These are phyloP conservation scores for Candida insectalens DNA, from an alignment of 805 yeast species.

Conservation along the genomic window DNA sequence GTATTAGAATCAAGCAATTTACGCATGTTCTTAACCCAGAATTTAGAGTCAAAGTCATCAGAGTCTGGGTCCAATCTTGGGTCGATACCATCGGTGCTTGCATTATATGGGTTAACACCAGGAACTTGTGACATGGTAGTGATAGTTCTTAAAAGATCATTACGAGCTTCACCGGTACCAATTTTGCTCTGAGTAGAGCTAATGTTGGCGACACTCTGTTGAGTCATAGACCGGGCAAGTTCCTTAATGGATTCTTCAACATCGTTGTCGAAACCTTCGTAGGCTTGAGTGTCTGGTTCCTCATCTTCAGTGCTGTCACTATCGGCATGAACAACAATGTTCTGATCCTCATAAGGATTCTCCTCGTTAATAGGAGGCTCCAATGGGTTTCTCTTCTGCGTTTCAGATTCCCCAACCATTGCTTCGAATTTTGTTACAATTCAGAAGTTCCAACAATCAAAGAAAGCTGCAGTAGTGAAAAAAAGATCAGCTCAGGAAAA, in stretches of 20 bases:
- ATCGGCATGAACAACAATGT: neutral
- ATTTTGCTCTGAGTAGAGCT: constrained; percentile 3
- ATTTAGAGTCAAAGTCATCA: constrained; percentile 48
- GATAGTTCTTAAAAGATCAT: constrained; percentile 24
- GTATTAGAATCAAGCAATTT: constrained; percentile 43
- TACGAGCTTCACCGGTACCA: constrained; percentile 4
- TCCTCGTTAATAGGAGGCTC: too few species aligned
- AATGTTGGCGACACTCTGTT: constrained; percentile 7
- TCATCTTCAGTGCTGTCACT: neutral
- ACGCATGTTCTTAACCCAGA: constrained; percentile 60
- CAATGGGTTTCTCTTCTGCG: too few species aligned
- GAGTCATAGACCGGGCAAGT: constrained; percentile 32
- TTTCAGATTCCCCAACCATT: too few species aligned
- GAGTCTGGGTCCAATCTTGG: constrained; percentile 49
- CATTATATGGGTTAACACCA: constrained; percentile 30
- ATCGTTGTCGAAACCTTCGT: constrained; percentile 28
- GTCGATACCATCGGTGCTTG: constrained; percentile 13
- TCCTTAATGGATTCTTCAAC: constrained; percentile 27
- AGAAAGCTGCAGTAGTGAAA: too few species aligned
- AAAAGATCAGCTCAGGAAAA: too few species aligned
- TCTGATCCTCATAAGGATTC: neutral
- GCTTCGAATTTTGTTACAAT: too few species aligned
- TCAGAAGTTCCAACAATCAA: too few species aligned
- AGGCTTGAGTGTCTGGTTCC: constrained; percentile 7
- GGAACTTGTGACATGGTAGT: constrained; percentile 45